Evolutionary conservation across 352 stramenopile genomes (phyloP).

Genomic region (Globisporangium viniferum): DNA sequence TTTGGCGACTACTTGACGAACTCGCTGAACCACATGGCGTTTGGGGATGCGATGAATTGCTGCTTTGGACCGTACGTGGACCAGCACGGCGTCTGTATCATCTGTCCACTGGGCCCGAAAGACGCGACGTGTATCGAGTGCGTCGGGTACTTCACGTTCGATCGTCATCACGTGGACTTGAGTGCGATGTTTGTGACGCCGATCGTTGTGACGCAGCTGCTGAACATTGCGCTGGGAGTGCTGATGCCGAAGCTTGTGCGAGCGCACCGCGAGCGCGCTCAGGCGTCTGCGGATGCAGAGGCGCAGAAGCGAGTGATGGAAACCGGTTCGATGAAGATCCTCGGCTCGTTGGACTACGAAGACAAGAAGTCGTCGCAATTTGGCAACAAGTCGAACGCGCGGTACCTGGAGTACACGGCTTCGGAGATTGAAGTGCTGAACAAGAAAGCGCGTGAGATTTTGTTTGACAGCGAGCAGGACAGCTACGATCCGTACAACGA

Average conservation of each 20-base stretch:
- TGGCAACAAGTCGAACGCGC: constrained; percentile 60
- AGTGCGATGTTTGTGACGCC: constrained; percentile 85
- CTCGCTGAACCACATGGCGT: constrained; percentile 78
- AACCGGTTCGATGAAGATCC: constrained; percentile 75
- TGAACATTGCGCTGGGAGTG: constrained; percentile 76
- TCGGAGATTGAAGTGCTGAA: constrained; percentile 65
- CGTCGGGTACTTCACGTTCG: constrained; percentile 79
- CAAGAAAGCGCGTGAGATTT: constrained; percentile 58
- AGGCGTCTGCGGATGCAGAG: constrained; percentile 51
- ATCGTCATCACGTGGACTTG: constrained; percentile 79
- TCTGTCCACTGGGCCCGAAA: constrained; percentile 63
- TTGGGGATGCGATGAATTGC: constrained; percentile 81
- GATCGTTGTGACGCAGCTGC: constrained; percentile 78
- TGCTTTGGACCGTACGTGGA: constrained; percentile 86
- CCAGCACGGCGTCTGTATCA: constrained; percentile 56
- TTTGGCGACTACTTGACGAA: constrained; percentile 85
- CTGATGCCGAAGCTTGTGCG: constrained; percentile 68
- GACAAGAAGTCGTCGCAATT: constrained; percentile 71
- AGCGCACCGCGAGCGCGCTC: constrained; percentile 54
- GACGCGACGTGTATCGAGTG: constrained; percentile 73
- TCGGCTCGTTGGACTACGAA: constrained; percentile 77
- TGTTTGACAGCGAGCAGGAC: constrained; percentile 73
- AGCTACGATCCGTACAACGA: constrained; percentile 78
- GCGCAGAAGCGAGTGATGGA: constrained; percentile 69
- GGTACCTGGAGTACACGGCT: constrained; percentile 62